These are phyloP conservation scores for Fusarium drepaniforme DNA, from an alignment of 2,329 filamentous ascomycete species.

Conservation along the genomic window DNA sequence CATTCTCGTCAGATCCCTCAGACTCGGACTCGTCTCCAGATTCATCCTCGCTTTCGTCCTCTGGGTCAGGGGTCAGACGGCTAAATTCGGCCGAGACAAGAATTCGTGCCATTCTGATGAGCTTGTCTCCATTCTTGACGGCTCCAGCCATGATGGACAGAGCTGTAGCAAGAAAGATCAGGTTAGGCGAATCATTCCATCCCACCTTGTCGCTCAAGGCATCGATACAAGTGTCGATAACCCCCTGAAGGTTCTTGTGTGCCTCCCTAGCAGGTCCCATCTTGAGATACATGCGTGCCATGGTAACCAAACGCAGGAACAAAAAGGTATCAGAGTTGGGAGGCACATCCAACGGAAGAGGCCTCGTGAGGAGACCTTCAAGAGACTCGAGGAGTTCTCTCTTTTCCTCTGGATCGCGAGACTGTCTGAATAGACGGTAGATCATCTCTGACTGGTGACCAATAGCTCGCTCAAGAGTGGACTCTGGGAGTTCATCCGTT, in stretches of 20 bases:
- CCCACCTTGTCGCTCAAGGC: constrained; percentile 37
- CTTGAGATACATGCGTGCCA: constrained; percentile 42
- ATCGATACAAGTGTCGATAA: constrained; percentile 34
- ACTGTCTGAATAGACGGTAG: constrained; percentile 35
- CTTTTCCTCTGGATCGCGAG: constrained; percentile 37
- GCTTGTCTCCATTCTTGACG: constrained; percentile 16
- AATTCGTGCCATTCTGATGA: constrained; percentile 35
- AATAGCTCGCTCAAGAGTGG: constrained; percentile 24
- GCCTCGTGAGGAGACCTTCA: constrained; percentile 27
- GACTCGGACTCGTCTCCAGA: not conserved
- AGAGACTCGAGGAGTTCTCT: constrained; percentile 25
- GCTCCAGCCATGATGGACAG: constrained; percentile 31
- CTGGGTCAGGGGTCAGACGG: constrained; percentile 14
- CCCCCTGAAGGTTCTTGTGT: constrained; percentile 33
- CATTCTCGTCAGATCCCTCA: not conserved
- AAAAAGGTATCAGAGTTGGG: constrained; percentile 20
- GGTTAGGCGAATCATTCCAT: constrained; percentile 41
- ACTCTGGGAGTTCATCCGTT: constrained; percentile 29
- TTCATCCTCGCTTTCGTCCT: not conserved
- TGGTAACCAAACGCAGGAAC: constrained; percentile 18
- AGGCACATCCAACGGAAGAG: constrained; percentile 38
- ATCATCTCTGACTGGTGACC: constrained; percentile 32
- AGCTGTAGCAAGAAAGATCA: constrained; percentile 29
- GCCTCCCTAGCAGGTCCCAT: constrained; percentile 39
- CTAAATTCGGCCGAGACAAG: constrained; percentile 43